Evolutionary conservation across 2,329 filamentous ascomycete genomes (phyloP), one percentile per base, ranked within the genome.

Genomic region (Aotearoamyces nothofagi): DNA sequence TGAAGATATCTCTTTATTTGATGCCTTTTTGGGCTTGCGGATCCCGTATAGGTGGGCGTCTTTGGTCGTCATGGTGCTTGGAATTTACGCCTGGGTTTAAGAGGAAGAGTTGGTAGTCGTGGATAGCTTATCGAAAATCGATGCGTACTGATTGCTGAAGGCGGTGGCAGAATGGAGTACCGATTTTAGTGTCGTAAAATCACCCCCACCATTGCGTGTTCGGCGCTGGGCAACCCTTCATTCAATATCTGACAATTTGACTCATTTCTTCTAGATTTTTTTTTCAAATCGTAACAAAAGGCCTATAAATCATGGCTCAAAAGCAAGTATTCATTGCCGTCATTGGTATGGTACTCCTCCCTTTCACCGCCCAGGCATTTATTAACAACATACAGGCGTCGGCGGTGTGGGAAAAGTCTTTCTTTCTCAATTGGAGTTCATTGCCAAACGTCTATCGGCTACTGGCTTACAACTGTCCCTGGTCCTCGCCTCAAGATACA

Each of bases 391-490:
- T 42, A 39, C 47, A 92, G 86, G 90, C 48, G 80, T 79, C 44
- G 90, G 90, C 43, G 87, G 87, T 39, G 90, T 96, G 37, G 90
- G 90, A 47, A 86, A 86, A 56, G 73, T 72, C 57, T 94, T 96
- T 63, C 70, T 96, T 38, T 63, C 65, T 41, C 90, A 96, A 56
- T 72, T 96, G 33, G 62, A 77, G 39, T 51, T 59, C 35, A 67
- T 90, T 35, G 63, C 70, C 27, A 60, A 66, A 38, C 71, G 78
- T 37, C 72, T 73, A 22, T 69, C 77, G 23, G 35, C 33, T n/a
- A 40, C 37, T 23, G 37, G 36, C 8, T 72, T 71, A 30, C 72
- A 75, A 53, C 66, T 93, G 34, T 74, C 68, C 33, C 72, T 96
- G 30, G 70, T 86, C 60, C 81, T 92, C 56, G 74, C 94, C 43